phyloP scores from a whole-genome alignment of 495 filamentous ascomycete species.

The Xylaria castorea region DNA sequence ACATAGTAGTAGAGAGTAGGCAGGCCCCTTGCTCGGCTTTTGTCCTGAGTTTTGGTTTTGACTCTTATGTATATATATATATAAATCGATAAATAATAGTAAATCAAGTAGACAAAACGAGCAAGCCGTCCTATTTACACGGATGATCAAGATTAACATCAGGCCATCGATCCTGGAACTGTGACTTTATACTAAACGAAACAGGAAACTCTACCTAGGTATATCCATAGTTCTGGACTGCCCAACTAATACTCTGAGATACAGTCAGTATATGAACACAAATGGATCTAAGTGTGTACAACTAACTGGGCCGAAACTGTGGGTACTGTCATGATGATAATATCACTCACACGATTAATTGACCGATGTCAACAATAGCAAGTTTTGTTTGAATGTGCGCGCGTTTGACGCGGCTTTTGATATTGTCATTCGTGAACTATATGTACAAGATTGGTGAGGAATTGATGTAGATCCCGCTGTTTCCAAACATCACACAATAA shows the following conservation, averaged over 20 bases:
- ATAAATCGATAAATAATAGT: not conserved
- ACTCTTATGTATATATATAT: not conserved
- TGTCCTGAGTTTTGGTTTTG: not conserved
- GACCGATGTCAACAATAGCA: not conserved
- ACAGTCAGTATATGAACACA: no score
- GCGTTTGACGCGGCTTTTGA: constrained; percentile 19
- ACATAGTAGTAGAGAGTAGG: not conserved
- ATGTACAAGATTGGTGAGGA: constrained; percentile 33
- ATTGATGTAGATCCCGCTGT: not conserved
- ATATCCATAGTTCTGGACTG: no score
- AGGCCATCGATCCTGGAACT: not conserved
- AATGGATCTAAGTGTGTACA: not conserved
- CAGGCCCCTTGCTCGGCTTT: not conserved
- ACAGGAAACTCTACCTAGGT: no score
- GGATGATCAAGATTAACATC: not conserved
- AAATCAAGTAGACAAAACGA: not conserved
- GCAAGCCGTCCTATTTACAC: not conserved
- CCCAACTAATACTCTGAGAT: no score
- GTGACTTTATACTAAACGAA: not conserved
- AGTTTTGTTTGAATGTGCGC: constrained; percentile 5
- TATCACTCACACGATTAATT: not conserved
- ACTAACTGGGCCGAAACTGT: no score
- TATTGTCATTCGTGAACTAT: constrained; percentile 34
- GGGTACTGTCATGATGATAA: not conserved
- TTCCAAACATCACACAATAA: constrained; percentile 16